These are phyloP conservation scores for Colletotrichum chlorophyti DNA, from an alignment of 2,329 filamentous ascomycete genomes.

Conservation along the genomic window DNA sequence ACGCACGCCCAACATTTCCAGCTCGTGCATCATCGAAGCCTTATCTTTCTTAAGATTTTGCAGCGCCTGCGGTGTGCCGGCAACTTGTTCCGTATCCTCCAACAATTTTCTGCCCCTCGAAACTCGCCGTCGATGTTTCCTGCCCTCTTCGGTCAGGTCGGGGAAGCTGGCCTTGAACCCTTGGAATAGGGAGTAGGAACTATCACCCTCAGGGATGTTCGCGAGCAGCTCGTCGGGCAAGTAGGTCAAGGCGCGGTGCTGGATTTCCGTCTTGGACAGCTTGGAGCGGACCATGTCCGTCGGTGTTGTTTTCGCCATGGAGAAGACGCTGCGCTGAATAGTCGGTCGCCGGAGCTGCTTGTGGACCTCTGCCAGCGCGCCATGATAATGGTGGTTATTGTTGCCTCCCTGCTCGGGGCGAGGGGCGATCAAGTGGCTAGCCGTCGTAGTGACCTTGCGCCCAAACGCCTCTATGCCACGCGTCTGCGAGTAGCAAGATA, in stretches of 20 bases:
- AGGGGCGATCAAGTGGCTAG: slow-evolving; percentile 84
- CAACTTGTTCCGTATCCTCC: slow-evolving; percentile 62
- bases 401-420: slow-evolving; percentile 59
- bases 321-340: slow-evolving; percentile 89
- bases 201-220: slow-evolving; percentile 87
- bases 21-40: slow-evolving; percentile 77
- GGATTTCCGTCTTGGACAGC: slow-evolving; percentile 89
- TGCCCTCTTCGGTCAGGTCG: slow-evolving; percentile 70
- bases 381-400: slow-evolving; percentile 72
- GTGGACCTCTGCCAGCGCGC: slow-evolving; percentile 87
- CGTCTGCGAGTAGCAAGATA: slow-evolving; percentile 59
- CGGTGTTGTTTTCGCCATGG: slow-evolving; percentile 89
- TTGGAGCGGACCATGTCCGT: slow-evolving; percentile 92
- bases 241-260: slow-evolving; percentile 88
- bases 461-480: slow-evolving; percentile 91
- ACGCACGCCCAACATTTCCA: slow-evolving; percentile 89
- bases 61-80: slow-evolving; percentile 70
- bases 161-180: slow-evolving; percentile 93
- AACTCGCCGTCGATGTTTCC: slow-evolving; percentile 73
- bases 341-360: slow-evolving; percentile 84
- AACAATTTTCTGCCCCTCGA: slow-evolving; percentile 81
- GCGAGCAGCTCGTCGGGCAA: slow-evolving; percentile 88
- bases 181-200: slow-evolving; percentile 91
- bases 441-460: slow-evolving; percentile 93
- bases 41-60: slow-evolving; percentile 81